Evolutionary conservation across 257 asterid species (phyloP).

Genomic region (Solanum habrochaites): DNA sequence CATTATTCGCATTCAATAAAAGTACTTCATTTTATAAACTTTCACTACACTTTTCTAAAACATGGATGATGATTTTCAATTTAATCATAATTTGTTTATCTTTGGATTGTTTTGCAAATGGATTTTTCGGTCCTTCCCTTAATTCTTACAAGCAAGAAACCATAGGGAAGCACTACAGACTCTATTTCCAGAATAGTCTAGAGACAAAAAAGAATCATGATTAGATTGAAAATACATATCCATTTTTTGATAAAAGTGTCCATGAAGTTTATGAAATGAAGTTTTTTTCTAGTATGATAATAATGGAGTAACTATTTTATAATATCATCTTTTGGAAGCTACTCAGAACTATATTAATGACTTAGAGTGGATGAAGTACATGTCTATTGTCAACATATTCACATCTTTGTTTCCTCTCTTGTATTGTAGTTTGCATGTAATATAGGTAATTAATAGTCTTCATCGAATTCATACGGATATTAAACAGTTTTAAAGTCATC

Average conservation of each 20-base stretch:
- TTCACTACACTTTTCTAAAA: no score
- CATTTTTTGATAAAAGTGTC: neutral
- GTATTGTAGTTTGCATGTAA: neutral
- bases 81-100: neutral
- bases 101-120: no score
- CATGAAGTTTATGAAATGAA: neutral
- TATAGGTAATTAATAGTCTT: neutral
- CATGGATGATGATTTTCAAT: no score
- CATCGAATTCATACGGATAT: no score
- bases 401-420: neutral
- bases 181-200: no score
- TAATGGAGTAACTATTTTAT: no score
- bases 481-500: neutral
- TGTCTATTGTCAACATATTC: no score
- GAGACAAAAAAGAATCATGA: neutral
- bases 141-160: no score
- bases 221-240: neutral
- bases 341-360: neutral
- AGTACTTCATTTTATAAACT: no score
- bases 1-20: no score
- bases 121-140: neutral
- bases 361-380: neutral
- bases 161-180: neutral
- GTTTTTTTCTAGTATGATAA: neutral
- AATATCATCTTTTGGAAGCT: neutral